Evolutionary conservation across 305 asterid species (phyloP).

Genomic region (Lippia alba): DNA sequence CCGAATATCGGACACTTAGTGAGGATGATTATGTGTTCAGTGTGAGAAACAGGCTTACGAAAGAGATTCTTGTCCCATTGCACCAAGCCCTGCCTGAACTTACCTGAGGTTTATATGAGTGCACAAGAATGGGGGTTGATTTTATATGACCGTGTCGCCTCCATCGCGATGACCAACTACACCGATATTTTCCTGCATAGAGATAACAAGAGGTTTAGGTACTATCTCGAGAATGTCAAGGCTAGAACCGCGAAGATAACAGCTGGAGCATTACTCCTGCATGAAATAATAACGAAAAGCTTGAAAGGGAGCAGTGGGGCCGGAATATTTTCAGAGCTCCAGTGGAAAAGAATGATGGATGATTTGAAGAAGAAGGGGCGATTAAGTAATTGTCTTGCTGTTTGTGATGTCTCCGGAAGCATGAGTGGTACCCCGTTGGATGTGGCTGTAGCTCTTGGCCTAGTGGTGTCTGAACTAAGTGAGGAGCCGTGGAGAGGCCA

Average conservation of each 20-base stretch:
- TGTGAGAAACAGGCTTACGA: slow-evolving; percentile 46
- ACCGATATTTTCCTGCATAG: slow-evolving; percentile 35
- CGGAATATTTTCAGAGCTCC: slow-evolving; percentile 44
- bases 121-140: slow-evolving; percentile 45
- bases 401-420: slow-evolving; percentile 51
- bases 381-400: slow-evolving; percentile 43
- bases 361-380: slow-evolving; percentile 44
- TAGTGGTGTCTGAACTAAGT: slow-evolving; percentile 44
- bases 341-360: slow-evolving; percentile 50
- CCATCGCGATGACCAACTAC: slow-evolving; percentile 45
- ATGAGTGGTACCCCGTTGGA: slow-evolving; percentile 51
- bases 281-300: slow-evolving; percentile 35
- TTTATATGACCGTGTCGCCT: slow-evolving; percentile 42
- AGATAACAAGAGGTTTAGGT: slow-evolving; percentile 39
- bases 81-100: slow-evolving; percentile 43
- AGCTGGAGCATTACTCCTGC: slow-evolving; percentile 53
- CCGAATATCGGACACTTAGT: slow-evolving; percentile 34
- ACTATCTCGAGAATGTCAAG: slow-evolving; percentile 46
- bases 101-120: slow-evolving; percentile 53
- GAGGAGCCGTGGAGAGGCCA: slow-evolving; percentile 53
- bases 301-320: slow-evolving; percentile 34
- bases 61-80: slow-evolving; percentile 51
- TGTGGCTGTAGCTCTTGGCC: slow-evolving; percentile 51
- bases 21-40: slow-evolving; percentile 44
- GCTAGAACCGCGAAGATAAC: slow-evolving; percentile 45